phyloP scores from a whole-genome alignment of 805 yeast species.

The Suhomyces kilbournensis region DNA sequence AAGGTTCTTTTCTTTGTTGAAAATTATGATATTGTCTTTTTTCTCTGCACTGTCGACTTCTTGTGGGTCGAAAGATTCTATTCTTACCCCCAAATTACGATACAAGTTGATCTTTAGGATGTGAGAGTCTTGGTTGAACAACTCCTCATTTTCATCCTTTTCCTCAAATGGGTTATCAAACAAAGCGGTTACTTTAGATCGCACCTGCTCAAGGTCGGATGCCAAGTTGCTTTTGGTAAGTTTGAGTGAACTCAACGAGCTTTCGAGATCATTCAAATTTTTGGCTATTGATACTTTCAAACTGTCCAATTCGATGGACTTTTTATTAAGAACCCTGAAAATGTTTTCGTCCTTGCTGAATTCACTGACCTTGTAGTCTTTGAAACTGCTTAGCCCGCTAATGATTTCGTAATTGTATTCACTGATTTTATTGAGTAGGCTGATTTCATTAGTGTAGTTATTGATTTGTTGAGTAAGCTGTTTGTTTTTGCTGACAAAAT shows the following conservation, averaged over 20 bases:
- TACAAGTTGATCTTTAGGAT: slow-evolving; percentile 56
- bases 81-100: slow-evolving; percentile 55
- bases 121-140: slow-evolving; percentile 41
- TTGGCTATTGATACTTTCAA: slow-evolving; percentile 51
- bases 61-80: slow-evolving; percentile 30
- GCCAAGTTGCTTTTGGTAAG: slow-evolving; percentile 35
- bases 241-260: slow-evolving; percentile 35
- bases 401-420: slow-evolving; percentile 17
- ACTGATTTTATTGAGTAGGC: slow-evolving; percentile 19
- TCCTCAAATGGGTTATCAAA: slow-evolving; percentile 20
- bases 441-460: slow-evolving; percentile 12
- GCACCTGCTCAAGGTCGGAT: slow-evolving; percentile 35
- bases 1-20: slow-evolving; percentile 45
- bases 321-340: slow-evolving; percentile 24
- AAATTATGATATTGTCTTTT: slow-evolving; percentile 44
- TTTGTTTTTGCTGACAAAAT: slow-evolving; percentile 3
- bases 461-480: slow-evolving; percentile 9
- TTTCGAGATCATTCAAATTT: slow-evolving; percentile 48
- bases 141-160: slow-evolving; percentile 24
- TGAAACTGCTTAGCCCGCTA: slow-evolving; percentile 11
- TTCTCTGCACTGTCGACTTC: slow-evolving; percentile 17
- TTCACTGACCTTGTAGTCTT: slow-evolving; percentile 20
- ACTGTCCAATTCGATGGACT: slow-evolving; percentile 38
- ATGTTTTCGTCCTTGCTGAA: slow-evolving; percentile 18
- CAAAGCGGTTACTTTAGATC: slow-evolving; percentile 3